A percentile compares a stretch with the other conserved stretches of the same genome.
These are phyloP conservation scores for Myxozyma monticola DNA, from an alignment of 805 yeast species.

Conservation along the genomic window DNA sequence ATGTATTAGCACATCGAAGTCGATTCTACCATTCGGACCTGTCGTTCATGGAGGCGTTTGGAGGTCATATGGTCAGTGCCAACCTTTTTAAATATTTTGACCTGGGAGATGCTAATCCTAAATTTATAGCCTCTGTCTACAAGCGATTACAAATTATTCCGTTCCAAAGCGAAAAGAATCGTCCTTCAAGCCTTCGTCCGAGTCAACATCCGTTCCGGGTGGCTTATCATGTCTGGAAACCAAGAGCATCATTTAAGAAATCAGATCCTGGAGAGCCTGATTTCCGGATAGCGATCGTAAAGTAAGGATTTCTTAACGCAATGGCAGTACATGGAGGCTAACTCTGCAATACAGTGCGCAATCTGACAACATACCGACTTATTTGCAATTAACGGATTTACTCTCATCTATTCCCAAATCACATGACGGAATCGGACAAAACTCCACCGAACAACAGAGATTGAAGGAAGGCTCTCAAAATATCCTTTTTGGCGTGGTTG, in stretches of 20 bases:
- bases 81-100: background rate
- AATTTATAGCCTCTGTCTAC: constrained; percentile 26
- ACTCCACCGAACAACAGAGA: constrained; percentile 34
- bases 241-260: constrained; percentile 65
- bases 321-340: too few relatives aligned
- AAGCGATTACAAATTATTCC: constrained; percentile 32
- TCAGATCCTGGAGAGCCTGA: constrained; percentile 68
- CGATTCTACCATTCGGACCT: constrained; percentile 25
- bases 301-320: constrained; percentile 42
- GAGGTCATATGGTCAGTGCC: constrained; percentile 23
- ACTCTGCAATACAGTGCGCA: constrained; percentile 32
- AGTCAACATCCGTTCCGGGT: constrained; percentile 39
- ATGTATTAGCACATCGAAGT: too few relatives aligned
- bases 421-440: background rate
- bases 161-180: constrained; percentile 20
- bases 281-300: constrained; percentile 64
- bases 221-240: constrained; percentile 80
- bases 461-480: constrained; percentile 56
- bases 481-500: constrained; percentile 68
- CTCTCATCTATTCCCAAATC: constrained; percentile 30
- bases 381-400: constrained; percentile 39
- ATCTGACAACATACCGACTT: constrained; percentile 39
- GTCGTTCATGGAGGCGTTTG: constrained; percentile 16
- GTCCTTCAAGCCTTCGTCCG: background rate
- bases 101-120: background rate